phyloP scores from a whole-genome alignment of 2,329 filamentous ascomycete species.

The Pleoardoris graminearum region DNA sequence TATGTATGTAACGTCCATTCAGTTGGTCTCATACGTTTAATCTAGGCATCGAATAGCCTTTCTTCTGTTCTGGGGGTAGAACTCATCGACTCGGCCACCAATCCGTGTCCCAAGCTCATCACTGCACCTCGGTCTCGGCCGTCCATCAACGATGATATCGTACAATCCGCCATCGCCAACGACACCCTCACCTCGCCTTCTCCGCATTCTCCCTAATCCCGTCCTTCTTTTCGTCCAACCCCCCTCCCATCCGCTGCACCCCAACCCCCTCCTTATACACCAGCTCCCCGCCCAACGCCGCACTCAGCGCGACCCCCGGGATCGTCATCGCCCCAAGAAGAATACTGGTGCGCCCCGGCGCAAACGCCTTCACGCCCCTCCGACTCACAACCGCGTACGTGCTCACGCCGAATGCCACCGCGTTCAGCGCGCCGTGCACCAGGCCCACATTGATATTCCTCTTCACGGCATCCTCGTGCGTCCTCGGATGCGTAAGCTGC shows the following conservation, averaged over 20 bases:
- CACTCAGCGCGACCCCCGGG: not conserved
- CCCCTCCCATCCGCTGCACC: not conserved
- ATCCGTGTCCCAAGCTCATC: too few relatives aligned
- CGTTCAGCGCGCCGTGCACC: not conserved
- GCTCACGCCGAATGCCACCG: not conserved
- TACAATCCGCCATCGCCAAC: too few relatives aligned
- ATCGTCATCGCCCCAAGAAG: not conserved
- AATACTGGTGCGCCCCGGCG: not conserved
- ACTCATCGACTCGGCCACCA: too few relatives aligned
- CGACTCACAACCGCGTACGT: not conserved
- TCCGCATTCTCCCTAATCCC: not conserved
- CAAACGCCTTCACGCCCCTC: not conserved
- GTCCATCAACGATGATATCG: too few relatives aligned
- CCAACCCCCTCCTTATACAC: not conserved
- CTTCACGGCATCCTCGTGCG: not conserved
- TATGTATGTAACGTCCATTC: too few relatives aligned
- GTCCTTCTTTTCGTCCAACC: not conserved
- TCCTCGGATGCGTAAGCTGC: not conserved
- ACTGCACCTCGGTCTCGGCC: too few relatives aligned
- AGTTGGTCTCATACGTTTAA: too few relatives aligned
- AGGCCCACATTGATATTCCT: not conserved
- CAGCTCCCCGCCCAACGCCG: conserved; percentile 2
- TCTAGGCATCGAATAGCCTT: too few relatives aligned
- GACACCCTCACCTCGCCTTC: not conserved
- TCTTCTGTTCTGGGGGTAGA: too few relatives aligned